Evolutionary conservation across 129 eudicot genomes (phyloP), one percentile per base, ranked within the genome.

Genomic region (Centaurea solstitialis): DNA sequence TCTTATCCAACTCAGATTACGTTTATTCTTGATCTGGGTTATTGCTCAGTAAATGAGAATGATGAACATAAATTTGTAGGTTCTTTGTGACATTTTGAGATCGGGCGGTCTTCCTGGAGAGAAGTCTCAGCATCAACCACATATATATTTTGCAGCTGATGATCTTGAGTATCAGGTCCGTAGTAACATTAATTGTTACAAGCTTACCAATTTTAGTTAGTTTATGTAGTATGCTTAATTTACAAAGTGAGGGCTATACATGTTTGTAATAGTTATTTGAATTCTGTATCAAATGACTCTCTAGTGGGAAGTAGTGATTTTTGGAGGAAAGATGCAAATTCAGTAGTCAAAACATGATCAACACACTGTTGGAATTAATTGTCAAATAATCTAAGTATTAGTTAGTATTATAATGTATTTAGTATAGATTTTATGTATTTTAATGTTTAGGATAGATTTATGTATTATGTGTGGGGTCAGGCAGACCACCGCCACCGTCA

Each of bases 101-200:
- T 88, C 94, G 65, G 90, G 92, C 67, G 88, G 94, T 77, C 71
- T 84, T 84, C 88, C 90, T 37, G 94, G 94, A 76, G 82, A 86
- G 78, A 76, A 79, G 79, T 79, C 80, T 73, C 79, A 83, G 62
- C 85, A 77, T 72, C 94, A 90, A 77, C 92, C 94, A 13, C 80
- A 83, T 76, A 64, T 90, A 79, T 90, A 88, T 72, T 90, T 90
- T 88, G 92, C 94, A 41, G 94, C 94, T 64, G 92, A 90, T 82
- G 94, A 90, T 84, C 89, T 90, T 79, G 87, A 90, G 79, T 90
- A 90, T 59, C 94, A 88, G 94, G 94, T 90, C 68, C 70, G 76
- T 84, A 12, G 9, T 72, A 37, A 73, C 68, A 47, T 20, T 78
- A 17, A 75, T 41, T 71, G 8, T 81, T 41, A 62, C 41, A 26